phyloP scores from a whole-genome alignment of 345 rosid species.

The Garcia nutans region DNA sequence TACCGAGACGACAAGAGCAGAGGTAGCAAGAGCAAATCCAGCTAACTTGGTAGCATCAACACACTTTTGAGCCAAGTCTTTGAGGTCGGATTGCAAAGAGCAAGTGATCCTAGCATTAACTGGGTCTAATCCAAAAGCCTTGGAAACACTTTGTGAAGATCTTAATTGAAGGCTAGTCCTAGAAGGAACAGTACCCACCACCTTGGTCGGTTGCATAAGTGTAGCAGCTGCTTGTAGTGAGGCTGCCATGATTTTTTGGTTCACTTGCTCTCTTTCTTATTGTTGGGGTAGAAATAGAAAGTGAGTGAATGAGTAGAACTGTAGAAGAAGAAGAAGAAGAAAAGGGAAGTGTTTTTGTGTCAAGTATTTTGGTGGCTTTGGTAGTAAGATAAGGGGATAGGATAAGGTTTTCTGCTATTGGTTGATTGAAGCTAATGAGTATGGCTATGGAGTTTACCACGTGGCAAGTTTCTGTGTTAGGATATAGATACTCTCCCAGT shows the following conservation, averaged over 20 bases:
- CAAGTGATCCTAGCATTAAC: constrained; percentile 61
- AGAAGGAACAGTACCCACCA: constrained; percentile 33
- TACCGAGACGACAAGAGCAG: constrained; percentile 95
- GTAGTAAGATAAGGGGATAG: constrained; percentile 64
- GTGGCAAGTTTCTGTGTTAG: constrained; percentile 31
- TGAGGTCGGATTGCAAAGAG: constrained; percentile 63
- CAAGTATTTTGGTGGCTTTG: constrained; percentile 32
- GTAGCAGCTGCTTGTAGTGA: constrained; percentile 91
- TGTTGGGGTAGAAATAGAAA: neutral
- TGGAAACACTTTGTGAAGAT: constrained; percentile 48
- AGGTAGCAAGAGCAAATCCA: constrained; percentile 89
- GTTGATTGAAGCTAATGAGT: constrained; percentile 35
- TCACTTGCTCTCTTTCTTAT: neutral
- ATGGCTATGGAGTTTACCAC: constrained; percentile 46
- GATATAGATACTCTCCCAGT: constrained; percentile 38
- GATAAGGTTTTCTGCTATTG: constrained; percentile 73
- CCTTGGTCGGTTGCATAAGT: constrained; percentile 70
- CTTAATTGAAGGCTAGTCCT: constrained; percentile 46
- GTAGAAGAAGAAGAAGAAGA: too few relatives aligned
- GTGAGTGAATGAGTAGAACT: neutral
- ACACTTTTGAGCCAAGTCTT: constrained; percentile 71
- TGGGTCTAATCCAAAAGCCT: constrained; percentile 59
- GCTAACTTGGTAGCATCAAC: constrained; percentile 72
- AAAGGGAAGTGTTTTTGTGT: constrained; percentile 3
- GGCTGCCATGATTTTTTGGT: constrained; percentile 55